Conservation (phyloP, 768 basidiomycete species). For the Rhodotorula babjevae region DNA sequence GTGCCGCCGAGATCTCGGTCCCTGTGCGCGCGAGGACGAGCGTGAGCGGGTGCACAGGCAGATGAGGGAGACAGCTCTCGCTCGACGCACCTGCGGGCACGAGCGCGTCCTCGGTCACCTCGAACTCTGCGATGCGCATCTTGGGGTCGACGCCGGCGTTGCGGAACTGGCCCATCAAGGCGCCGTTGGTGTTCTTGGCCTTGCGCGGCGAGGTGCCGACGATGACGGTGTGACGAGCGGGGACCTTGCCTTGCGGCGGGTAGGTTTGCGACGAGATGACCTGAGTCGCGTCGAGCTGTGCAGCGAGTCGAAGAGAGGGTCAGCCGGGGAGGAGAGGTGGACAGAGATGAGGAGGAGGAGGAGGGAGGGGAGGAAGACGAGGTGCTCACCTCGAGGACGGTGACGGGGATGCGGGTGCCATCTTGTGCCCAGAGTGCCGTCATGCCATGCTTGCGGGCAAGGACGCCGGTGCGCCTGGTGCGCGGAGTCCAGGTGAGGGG, state of each 20-base stretch:
- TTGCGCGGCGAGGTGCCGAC: conserved; percentile 76
- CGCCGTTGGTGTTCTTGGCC: conserved; percentile 59
- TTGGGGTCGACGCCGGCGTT: conserved; percentile 79
- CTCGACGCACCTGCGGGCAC: conserved; percentile 70
- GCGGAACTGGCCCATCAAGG: conserved; percentile 80
- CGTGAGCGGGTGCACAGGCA: too few species aligned
- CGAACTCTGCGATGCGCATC: conserved; percentile 77
- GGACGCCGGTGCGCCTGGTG: conserved; percentile 69
- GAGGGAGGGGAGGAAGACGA: background rate
- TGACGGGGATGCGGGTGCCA: conserved; percentile 81
- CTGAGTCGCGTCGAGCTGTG: conserved; percentile 48
- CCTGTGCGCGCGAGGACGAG: conserved; percentile 52
- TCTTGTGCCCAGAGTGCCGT: conserved; percentile 85
- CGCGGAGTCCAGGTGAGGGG: conserved; percentile 3
- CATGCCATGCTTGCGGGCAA: conserved; percentile 96
- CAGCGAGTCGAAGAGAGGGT: background rate
- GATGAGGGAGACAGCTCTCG: background rate
- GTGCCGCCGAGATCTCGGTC: conserved; percentile 79
- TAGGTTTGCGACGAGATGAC: conserved; percentile 45
- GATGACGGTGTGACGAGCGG: conserved; percentile 62
- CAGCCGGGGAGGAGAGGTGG: too few species aligned
- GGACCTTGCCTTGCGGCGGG: conserved; percentile 36
- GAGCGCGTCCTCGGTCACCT: conserved; percentile 81
- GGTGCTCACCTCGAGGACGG: conserved; percentile 75
- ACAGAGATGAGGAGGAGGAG: conserved; percentile 18